A percentile compares a stretch with the other conserved stretches of the same genome.
phyloP scores from a whole-genome alignment of 192 early-diverging fungal species.

The Podila minutissima region DNA sequence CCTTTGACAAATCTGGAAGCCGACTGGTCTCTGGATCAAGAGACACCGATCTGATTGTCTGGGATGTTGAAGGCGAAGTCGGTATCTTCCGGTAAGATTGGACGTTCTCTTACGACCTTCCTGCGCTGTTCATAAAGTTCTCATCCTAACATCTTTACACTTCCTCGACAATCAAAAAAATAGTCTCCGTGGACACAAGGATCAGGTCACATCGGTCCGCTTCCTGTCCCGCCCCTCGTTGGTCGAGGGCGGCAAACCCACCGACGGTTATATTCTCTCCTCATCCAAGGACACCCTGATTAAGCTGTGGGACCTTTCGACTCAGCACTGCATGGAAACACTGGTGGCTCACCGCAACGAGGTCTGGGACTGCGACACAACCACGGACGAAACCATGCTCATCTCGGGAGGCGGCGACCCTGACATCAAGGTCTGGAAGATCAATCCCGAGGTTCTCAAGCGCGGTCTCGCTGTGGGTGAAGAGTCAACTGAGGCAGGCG shows the following conservation, averaged over 20 bases:
- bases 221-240: constrained; percentile 63
- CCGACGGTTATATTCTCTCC: constrained; percentile 81
- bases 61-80: constrained; percentile 93
- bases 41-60: constrained; percentile 95
- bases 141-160: not conserved
- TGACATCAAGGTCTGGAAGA: constrained; percentile 88
- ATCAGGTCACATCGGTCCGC: constrained; percentile 83
- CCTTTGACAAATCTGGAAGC: constrained; percentile 83
- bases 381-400: constrained; percentile 69
- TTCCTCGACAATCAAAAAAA: not conserved
- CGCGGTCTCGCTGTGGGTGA: constrained; percentile 63
- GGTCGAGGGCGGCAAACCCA: constrained; percentile 56
- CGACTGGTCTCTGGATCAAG: constrained; percentile 89
- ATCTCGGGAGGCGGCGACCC: constrained; percentile 89
- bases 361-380: constrained; percentile 88
- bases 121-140: no score
- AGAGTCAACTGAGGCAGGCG: constrained; percentile 52
- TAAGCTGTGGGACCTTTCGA: constrained; percentile 96
- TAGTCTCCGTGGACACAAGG: constrained; percentile 94
- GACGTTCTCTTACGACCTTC: not conserved
- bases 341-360: constrained; percentile 93
- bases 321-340: constrained; percentile 95
- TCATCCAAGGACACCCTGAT: constrained; percentile 95
- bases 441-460: constrained; percentile 70
- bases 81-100: constrained; percentile 72